These are phyloP conservation scores for Hypoxylon sp. DNA, from an alignment of 2,329 filamentous ascomycete genomes.

Conservation along the genomic window DNA sequence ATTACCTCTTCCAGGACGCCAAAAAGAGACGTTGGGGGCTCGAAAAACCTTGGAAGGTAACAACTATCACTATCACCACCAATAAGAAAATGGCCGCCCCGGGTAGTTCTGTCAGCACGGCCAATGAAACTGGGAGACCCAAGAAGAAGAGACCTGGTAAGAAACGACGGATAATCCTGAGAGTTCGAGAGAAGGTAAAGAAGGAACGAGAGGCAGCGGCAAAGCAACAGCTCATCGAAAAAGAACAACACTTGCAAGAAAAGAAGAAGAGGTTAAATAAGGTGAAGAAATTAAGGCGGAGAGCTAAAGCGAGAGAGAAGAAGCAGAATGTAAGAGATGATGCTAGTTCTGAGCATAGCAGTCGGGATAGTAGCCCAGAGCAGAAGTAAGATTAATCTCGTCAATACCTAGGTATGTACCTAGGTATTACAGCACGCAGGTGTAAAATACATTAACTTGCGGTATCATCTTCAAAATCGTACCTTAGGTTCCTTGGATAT, in stretches of 20 bases:
- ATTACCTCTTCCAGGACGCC: constrained; percentile 63
- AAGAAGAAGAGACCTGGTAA: constrained; percentile 66
- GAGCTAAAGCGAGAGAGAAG: constrained; percentile 68
- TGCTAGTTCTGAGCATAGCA: constrained; percentile 39
- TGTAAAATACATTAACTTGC: background rate
- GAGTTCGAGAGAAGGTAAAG: constrained; percentile 60
- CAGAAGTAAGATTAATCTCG: background rate
- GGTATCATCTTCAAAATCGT: background rate
- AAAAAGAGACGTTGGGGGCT: constrained; percentile 66
- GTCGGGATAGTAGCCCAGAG: constrained; percentile 21
- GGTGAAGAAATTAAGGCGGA: constrained; percentile 70
- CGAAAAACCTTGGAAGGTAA: constrained; percentile 72
- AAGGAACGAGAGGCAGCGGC: constrained; percentile 58
- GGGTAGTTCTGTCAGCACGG: background rate
- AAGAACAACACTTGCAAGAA: constrained; percentile 69
- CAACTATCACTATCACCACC: constrained; percentile 57
- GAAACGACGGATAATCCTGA: constrained; percentile 67
- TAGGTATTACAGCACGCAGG: background rate
- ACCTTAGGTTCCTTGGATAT: background rate
- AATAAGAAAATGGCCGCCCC: constrained; percentile 34
- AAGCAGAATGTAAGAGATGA: constrained; percentile 56
- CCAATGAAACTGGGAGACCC: constrained; percentile 47
- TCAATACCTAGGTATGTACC: background rate
- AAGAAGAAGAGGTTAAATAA: constrained; percentile 74
- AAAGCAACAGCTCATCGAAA: constrained; percentile 59